A percentile compares a stretch with the other conserved stretches of the same genome.
phyloP scores from a whole-genome alignment of 1,139 yeast genomes.

The Blastobotrys aristatus region DNA sequence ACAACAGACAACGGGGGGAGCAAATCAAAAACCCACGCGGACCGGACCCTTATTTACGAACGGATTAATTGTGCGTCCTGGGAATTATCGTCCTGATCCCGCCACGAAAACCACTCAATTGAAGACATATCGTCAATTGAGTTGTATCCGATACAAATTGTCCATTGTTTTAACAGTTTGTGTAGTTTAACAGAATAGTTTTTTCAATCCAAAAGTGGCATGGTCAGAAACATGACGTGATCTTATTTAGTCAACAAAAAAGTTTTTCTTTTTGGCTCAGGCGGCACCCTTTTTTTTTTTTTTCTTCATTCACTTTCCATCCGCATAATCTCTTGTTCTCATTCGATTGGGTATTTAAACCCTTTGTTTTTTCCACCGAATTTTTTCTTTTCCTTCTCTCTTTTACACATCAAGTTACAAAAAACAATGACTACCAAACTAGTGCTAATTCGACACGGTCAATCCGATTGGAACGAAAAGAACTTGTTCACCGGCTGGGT shows the following conservation, averaged over 20 bases:
- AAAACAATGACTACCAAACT: constrained; percentile 24
- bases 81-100: too few species aligned
- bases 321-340: too few species aligned
- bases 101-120: too few species aligned
- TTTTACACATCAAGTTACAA: background rate
- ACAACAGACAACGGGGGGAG: too few species aligned
- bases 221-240: background rate
- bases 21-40: too few species aligned
- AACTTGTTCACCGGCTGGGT: constrained; percentile 99
- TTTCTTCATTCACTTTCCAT: background rate
- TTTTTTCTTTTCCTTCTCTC: constrained; percentile 1
- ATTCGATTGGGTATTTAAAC: background rate
- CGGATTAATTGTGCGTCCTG: too few species aligned
- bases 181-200: too few species aligned
- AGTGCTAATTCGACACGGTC: constrained; percentile 75
- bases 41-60: too few species aligned
- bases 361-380: background rate
- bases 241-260: background rate
- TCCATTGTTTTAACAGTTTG: too few species aligned
- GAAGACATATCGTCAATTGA: too few species aligned
- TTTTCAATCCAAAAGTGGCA: background rate
- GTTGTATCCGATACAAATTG: too few species aligned
- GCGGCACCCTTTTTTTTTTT: background rate
- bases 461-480: constrained; percentile 98
- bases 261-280: background rate